phyloP scores from a whole-genome alignment of 2,329 filamentous ascomycete species.

The Aureobasidium sp. region DNA sequence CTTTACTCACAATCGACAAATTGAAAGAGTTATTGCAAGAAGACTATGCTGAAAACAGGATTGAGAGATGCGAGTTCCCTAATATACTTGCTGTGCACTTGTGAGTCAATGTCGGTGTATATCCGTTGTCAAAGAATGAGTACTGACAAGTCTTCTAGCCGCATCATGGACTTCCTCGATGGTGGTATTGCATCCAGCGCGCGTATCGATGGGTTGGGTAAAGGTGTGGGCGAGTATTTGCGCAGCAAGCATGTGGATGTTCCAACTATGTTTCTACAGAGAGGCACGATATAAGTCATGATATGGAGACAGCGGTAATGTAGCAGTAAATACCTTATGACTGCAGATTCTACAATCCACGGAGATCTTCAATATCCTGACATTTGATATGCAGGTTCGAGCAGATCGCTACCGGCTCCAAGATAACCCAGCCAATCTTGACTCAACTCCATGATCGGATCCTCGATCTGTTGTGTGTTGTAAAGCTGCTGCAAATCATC shows the following conservation, averaged over 20 bases:
- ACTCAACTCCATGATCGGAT: constrained; percentile 28
- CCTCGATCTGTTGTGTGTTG: constrained; percentile 23
- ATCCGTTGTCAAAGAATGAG: neutral
- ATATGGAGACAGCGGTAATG: no score
- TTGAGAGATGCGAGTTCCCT: constrained; percentile 35
- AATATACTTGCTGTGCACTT: constrained; percentile 37
- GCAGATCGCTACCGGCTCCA: constrained; percentile 6
- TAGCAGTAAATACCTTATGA: no score
- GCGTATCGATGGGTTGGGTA: constrained; percentile 16
- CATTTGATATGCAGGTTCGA: neutral
- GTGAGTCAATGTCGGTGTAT: neutral
- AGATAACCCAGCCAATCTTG: constrained; percentile 29
- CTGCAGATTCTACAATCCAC: no score
- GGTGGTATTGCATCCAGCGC: constrained; percentile 14
- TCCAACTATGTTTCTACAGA: constrained; percentile 14
- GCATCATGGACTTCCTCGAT: constrained; percentile 16
- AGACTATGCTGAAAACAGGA: constrained; percentile 29
- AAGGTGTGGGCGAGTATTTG: constrained; percentile 17
- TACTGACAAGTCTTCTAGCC: neutral
- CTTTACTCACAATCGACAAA: constrained; percentile 23
- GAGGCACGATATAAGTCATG: constrained; percentile 3
- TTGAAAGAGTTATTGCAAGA: constrained; percentile 27
- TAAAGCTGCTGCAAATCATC: constrained; percentile 26
- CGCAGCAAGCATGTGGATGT: constrained; percentile 15
- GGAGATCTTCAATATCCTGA: neutral